phyloP scores from a whole-genome alignment of 345 rosid species.

The Lepidium sativum region DNA sequence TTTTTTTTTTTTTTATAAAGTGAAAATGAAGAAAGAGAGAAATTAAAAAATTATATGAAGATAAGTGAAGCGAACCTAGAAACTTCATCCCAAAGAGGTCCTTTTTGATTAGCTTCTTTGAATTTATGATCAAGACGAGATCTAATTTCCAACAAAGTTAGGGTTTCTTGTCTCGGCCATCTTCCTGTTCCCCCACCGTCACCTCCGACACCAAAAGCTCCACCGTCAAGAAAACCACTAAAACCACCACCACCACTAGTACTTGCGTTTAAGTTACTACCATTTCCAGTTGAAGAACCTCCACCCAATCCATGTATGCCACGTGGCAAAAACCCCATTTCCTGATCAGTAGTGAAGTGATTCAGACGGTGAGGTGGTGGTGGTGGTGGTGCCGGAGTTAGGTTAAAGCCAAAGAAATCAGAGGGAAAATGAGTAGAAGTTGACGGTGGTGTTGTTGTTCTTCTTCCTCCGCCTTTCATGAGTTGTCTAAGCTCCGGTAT shows the following conservation, averaged over 20 bases:
- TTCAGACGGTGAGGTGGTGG: constrained; percentile 25
- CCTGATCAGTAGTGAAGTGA: constrained; percentile 33
- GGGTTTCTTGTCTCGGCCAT: constrained; percentile 98
- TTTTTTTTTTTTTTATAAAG: not conserved
- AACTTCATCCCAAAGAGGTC: constrained; percentile 95
- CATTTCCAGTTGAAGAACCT: constrained; percentile 23
- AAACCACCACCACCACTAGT: constrained; percentile 34
- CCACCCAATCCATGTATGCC: constrained; percentile 37
- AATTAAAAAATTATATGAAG: constrained; percentile 23
- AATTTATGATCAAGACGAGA: constrained; percentile 90
- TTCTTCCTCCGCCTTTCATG: constrained; percentile 35
- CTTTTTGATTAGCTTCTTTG: constrained; percentile 92
- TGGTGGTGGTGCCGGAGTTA: too few relatives aligned
- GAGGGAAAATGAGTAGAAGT: constrained; percentile 30
- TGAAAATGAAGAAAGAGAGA: not conserved
- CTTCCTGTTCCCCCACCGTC: constrained; percentile 61
- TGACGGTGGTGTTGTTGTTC: constrained; percentile 17
- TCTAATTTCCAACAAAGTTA: constrained; percentile 94
- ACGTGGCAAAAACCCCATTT: constrained; percentile 37
- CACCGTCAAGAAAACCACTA: constrained; percentile 30
- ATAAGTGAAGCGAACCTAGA: constrained; percentile 56
- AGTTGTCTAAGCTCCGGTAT: constrained; percentile 61
- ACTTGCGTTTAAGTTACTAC: constrained; percentile 16
- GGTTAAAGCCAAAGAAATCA: constrained; percentile 25
- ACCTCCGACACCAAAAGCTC: constrained; percentile 35